Conservation (phyloP, 208 protist genomes). For the Trypanosoma theileri region DNA sequence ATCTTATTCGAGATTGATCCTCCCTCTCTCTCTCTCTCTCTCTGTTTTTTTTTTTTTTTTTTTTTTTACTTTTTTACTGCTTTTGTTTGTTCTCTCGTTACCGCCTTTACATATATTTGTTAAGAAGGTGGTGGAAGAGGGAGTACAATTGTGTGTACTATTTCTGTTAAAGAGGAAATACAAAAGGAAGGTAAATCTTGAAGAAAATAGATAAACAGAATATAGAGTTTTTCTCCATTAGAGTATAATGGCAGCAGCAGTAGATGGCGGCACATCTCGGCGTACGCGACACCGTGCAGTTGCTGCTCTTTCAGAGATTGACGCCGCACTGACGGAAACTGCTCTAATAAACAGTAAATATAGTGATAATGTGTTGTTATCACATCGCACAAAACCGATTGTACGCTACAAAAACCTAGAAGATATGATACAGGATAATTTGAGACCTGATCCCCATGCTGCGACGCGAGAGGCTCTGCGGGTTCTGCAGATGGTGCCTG, state of each 20-base stretch:
- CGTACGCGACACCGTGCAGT: constrained; percentile 46
- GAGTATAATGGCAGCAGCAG: background rate
- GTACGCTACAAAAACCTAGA: constrained; percentile 45
- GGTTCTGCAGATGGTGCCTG: constrained; percentile 34
- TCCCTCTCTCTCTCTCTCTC: too few relatives aligned
- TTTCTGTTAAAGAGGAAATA: background rate
- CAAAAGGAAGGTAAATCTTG: background rate
- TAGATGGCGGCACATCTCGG: background rate
- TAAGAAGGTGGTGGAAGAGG: too few relatives aligned
- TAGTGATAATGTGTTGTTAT: background rate
- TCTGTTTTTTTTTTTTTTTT: too few relatives aligned
- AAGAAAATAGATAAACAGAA: background rate
- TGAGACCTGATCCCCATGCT: constrained; percentile 36
- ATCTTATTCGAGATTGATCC: too few relatives aligned
- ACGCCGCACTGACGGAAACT: constrained; percentile 20
- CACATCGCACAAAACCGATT: constrained; percentile 1
- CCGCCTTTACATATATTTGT: too few relatives aligned
- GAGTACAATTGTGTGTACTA: too few relatives aligned
- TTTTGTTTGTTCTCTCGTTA: too few relatives aligned
- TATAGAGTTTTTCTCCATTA: background rate
- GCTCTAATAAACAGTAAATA: constrained; percentile 25
- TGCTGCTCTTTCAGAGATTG: constrained; percentile 51
- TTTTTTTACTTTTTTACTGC: too few relatives aligned
- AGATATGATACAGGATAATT: constrained; percentile 29
- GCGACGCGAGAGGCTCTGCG: constrained; percentile 38